Evolutionary conservation across 2,329 filamentous ascomycete species (phyloP).

Genomic region (Lachnum nothofagi): DNA sequence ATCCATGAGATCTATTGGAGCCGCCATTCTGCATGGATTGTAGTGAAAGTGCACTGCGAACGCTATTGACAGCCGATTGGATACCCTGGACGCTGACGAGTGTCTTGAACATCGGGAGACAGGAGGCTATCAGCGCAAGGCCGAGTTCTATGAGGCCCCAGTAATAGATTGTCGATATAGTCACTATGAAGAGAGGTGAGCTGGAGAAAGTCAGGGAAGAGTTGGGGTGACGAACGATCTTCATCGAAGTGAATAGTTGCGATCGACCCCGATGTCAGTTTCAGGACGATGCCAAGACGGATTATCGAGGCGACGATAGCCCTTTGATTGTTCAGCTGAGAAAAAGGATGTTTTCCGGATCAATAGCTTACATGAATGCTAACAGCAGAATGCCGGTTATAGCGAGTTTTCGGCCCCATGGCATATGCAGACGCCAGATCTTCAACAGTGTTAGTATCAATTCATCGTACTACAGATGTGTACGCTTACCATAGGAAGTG

Average conservation of each 20-base stretch:
- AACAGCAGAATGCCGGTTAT: conserved; percentile 5
- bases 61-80: conserved; percentile 2
- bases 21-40: not conserved
- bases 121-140: conserved; percentile 1
- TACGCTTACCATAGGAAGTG: conserved; percentile 1
- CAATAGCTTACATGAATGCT: conserved; percentile 3
- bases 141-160: conserved; percentile 6
- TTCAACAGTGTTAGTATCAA: not conserved
- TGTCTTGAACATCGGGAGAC: conserved; percentile 1
- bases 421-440: conserved; percentile 5
- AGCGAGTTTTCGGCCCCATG: not conserved
- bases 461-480: not conserved
- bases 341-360: not conserved
- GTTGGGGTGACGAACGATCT: not conserved
- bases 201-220: too few species aligned
- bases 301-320: conserved; percentile 3
- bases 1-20: not conserved
- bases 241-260: not conserved
- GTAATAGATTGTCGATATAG: conserved; percentile 2
- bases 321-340: not conserved
- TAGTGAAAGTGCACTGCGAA: conserved; percentile 1
- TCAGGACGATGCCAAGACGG: conserved; percentile 1
- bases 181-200: not conserved
- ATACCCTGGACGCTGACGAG: not conserved
- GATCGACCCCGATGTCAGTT: not conserved